Conservation (phyloP, 2,329 filamentous ascomycete species). For the Cercospora janseana region DNA sequence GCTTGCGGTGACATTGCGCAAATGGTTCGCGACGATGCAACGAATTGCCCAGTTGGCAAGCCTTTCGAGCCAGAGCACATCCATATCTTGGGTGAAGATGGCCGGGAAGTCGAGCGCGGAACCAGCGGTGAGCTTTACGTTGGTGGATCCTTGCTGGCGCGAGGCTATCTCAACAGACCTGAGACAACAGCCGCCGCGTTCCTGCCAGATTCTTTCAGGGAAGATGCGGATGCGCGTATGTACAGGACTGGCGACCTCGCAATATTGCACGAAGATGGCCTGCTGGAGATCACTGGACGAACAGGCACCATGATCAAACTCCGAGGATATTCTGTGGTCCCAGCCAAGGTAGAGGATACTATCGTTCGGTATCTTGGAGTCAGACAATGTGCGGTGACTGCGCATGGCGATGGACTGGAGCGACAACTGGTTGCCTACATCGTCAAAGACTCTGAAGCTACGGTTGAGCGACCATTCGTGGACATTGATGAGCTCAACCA, state of each 20-base stretch:
- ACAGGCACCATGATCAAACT: constrained; percentile 80
- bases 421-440: constrained; percentile 75
- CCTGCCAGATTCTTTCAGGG: constrained; percentile 61
- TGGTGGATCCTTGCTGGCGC: constrained; percentile 69
- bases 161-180: constrained; percentile 76
- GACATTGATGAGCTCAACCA: constrained; percentile 69
- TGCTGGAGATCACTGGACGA: constrained; percentile 72
- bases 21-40: constrained; percentile 60
- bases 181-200: constrained; percentile 75
- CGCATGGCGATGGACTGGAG: constrained; percentile 73
- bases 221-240: constrained; percentile 61
- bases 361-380: constrained; percentile 70
- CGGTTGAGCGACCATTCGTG: constrained; percentile 58
- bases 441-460: constrained; percentile 63
- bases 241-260: constrained; percentile 73
- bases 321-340: constrained; percentile 74
- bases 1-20: constrained; percentile 71
- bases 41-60: constrained; percentile 71
- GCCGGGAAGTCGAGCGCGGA: constrained; percentile 62
- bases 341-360: constrained; percentile 71
- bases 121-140: constrained; percentile 71
- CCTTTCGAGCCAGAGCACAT: constrained; percentile 66
- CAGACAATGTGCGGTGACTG: constrained; percentile 67
- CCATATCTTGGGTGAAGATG: constrained; percentile 70
- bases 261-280: constrained; percentile 63